phyloP scores from a whole-genome alignment of 2,329 filamentous ascomycete species.

The Xylariales sp. region DNA sequence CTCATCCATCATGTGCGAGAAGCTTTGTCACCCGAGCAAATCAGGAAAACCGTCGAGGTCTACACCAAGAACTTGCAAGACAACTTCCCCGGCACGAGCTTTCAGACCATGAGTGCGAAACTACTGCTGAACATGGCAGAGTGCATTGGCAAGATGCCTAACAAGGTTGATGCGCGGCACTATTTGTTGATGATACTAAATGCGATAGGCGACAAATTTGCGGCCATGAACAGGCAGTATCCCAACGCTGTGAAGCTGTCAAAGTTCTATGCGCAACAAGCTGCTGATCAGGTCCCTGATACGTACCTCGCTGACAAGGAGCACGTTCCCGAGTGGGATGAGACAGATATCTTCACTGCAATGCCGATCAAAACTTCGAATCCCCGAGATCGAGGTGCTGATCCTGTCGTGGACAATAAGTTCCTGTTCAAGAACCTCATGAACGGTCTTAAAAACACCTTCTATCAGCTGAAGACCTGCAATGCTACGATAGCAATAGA shows the following conservation, averaged over 20 bases:
- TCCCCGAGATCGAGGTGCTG: conserved; percentile 78
- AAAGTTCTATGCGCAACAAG: conserved; percentile 67
- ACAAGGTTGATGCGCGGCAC: conserved; percentile 91
- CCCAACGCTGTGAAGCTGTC: conserved; percentile 92
- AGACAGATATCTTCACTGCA: conserved; percentile 94
- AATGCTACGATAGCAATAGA: conserved; percentile 74
- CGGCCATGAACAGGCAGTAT: conserved; percentile 95
- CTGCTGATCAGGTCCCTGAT: conserved; percentile 59
- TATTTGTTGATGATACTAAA: conserved; percentile 97
- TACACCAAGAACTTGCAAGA: conserved; percentile 96
- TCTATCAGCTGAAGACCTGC: conserved; percentile 89
- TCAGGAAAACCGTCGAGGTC: conserved; percentile 91
- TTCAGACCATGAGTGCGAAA: conserved; percentile 99
- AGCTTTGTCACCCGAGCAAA: conserved; percentile 81
- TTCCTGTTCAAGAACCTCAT: conserved; percentile 96
- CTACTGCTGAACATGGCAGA: conserved; percentile 96
- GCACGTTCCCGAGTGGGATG: conserved; percentile 86
- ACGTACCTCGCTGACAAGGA: conserved; percentile 82
- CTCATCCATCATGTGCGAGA: conserved; percentile 96
- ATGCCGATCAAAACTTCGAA: conserved; percentile 96
- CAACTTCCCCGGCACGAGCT: conserved; percentile 93
- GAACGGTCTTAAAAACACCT: conserved; percentile 92
- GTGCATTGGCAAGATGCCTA: conserved; percentile 87
- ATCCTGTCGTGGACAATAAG: conserved; percentile 94
- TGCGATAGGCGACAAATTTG: conserved; percentile 97